These are phyloP conservation scores for Candida vaughaniae DNA, from an alignment of 805 yeast species.

Conservation along the genomic window DNA sequence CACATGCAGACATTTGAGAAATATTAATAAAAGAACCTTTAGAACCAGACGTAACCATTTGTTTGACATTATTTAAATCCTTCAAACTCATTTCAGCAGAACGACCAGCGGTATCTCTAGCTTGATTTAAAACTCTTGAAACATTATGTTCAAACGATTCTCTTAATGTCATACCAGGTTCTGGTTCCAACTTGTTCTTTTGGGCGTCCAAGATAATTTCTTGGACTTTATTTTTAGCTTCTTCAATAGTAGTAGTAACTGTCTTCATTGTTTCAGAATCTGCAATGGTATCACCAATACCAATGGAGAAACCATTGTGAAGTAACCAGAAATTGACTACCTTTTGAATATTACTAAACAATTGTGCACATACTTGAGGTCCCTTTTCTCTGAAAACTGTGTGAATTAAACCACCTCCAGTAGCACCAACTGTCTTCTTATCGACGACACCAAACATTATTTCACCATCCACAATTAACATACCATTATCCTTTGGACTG, in stretches of 20 bases:
- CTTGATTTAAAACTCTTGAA: slow-evolving; percentile 90
- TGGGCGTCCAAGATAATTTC: slow-evolving; percentile 93
- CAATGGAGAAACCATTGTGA: slow-evolving; percentile 96
- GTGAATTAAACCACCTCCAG: slow-evolving; percentile 97
- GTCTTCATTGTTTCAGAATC: slow-evolving; percentile 94
- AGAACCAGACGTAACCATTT: slow-evolving; percentile 99
- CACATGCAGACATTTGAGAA: slow-evolving; percentile 99
- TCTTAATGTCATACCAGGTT: slow-evolving; percentile 99
- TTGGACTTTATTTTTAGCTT: slow-evolving; percentile 92
- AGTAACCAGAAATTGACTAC: slow-evolving; percentile 95
- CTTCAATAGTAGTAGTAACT: slow-evolving; percentile 88
- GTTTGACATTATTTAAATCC: slow-evolving; percentile 93
- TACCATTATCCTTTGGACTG: slow-evolving; percentile 92
- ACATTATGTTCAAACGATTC: slow-evolving; percentile 98
- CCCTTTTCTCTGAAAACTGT: slow-evolving; percentile 98
- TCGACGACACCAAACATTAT: slow-evolving; percentile 97
- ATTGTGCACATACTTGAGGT: slow-evolving; percentile 80
- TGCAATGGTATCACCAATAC: slow-evolving; percentile 99
- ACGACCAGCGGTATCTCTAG: slow-evolving; percentile 99
- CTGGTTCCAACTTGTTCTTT: slow-evolving; percentile 81
- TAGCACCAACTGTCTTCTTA: slow-evolving; percentile 97
- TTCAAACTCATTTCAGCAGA: slow-evolving; percentile 96
- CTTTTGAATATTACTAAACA: slow-evolving; percentile 90
- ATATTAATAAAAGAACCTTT: slow-evolving; percentile 98
- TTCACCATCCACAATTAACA: slow-evolving; percentile 94